Evolutionary conservation across 345 rosid genomes (phyloP).

Genomic region (Lumnitzera racemosa): DNA sequence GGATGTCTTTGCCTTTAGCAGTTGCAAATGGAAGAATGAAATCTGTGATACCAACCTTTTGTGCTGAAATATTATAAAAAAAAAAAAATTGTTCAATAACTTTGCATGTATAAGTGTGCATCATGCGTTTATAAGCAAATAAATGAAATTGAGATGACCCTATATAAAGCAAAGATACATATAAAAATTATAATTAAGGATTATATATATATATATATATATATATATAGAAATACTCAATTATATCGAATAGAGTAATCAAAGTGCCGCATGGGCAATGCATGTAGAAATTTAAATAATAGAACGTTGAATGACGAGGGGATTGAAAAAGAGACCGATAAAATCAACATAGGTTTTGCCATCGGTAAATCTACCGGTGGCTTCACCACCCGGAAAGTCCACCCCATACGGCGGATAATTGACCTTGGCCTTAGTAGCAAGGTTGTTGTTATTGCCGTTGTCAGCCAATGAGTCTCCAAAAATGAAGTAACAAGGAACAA

Average conservation of each 20-base stretch:
- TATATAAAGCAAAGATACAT: too few species aligned
- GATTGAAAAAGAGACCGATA: conserved; percentile 8
- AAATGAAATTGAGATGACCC: too few species aligned
- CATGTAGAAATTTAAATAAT: background rate
- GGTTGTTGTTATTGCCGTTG: conserved; percentile 21
- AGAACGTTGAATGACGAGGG: background rate
- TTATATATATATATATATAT: background rate
- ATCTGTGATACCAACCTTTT: conserved; percentile 20
- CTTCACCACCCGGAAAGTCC: conserved; percentile 7
- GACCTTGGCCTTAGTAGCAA: conserved; percentile 8
- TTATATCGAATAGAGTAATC: too few species aligned
- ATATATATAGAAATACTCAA: background rate
- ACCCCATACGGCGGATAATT: conserved; percentile 22
- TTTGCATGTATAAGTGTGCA: too few species aligned
- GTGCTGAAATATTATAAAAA: conserved; percentile 13
- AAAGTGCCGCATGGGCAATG: background rate
- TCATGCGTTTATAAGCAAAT: too few species aligned
- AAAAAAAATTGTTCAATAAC: too few species aligned
- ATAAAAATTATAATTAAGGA: background rate
- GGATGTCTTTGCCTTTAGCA: conserved; percentile 9
- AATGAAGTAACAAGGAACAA: conserved; percentile 26
- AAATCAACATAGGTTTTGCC: conserved; percentile 15
- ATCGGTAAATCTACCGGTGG: conserved; percentile 24
- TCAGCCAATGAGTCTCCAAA: conserved; percentile 27
- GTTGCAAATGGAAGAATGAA: conserved; percentile 28